Percentiles rank a stretch among this genome's conserved stretches.
Evolutionary conservation across 2,329 filamentous ascomycete genomes (phyloP).

Genomic region (Fusarium drepaniforme): DNA sequence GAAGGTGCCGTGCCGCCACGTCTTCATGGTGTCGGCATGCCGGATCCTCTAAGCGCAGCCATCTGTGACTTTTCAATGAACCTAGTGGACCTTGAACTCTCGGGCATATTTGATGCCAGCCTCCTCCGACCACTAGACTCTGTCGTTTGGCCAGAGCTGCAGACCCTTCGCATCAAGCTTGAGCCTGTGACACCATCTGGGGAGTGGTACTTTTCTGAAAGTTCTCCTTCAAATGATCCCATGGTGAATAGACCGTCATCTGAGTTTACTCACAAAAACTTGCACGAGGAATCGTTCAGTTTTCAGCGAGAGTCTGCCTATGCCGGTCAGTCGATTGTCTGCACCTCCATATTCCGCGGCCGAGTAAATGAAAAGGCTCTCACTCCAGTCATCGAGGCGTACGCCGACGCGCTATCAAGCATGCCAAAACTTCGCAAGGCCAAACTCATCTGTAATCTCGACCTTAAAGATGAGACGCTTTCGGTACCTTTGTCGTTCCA

Average conservation of each 20-base stretch:
- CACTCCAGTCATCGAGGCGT: conserved; percentile 1
- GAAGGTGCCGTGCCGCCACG: not conserved
- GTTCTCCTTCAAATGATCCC: not conserved
- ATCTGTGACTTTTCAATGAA: conserved; percentile 6
- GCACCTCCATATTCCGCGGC: not conserved
- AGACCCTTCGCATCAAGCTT: not conserved
- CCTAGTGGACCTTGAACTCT: conserved; percentile 7
- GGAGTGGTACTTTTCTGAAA: conserved; percentile 6
- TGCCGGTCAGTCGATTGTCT: not conserved
- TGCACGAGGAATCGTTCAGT: conserved; percentile 7
- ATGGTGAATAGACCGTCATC: not conserved
- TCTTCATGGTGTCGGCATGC: not conserved
- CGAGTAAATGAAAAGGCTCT: not conserved
- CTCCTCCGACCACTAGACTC: not conserved
- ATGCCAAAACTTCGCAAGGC: conserved; percentile 13
- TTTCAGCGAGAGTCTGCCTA: not conserved
- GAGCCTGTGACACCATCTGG: conserved; percentile 6
- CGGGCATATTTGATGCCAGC: conserved; percentile 2
- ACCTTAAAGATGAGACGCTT: not conserved
- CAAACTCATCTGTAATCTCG: not conserved
- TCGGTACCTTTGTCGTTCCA: not conserved
- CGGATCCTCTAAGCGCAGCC: conserved; percentile 7
- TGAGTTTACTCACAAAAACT: not conserved
- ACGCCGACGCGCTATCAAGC: conserved; percentile 1
- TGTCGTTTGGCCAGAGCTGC: not conserved